A percentile compares a stretch with the other conserved stretches of the same genome.
These are phyloP conservation scores for Viridothelium virens DNA, from an alignment of 495 filamentous ascomycete species.

Conservation along the genomic window DNA sequence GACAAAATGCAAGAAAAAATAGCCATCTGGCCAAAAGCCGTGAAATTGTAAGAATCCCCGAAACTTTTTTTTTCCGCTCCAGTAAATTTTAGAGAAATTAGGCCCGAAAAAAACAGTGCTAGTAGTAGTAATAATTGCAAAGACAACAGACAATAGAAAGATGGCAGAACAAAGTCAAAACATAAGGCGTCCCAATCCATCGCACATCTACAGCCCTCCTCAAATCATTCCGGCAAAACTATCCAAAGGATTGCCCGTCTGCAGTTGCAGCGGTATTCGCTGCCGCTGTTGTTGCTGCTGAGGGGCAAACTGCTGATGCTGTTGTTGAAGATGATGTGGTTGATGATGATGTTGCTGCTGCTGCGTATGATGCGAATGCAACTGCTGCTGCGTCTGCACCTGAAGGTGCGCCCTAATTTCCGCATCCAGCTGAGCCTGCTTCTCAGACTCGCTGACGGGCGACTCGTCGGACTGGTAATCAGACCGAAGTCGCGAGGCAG, in stretches of 20 bases:
- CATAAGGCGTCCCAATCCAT: neutral
- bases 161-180: neutral
- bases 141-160: neutral
- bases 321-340: no score
- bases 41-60: neutral
- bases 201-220: neutral
- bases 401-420: neutral
- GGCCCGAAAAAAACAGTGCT: neutral
- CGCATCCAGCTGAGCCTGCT: conserved; percentile 4
- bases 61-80: conserved; percentile 1
- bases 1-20: no score
- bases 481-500: conserved; percentile 16
- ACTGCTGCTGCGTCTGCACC: neutral
- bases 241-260: neutral
- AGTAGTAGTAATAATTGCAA: neutral
- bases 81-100: neutral
- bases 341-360: no score
- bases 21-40: neutral
- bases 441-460: conserved; percentile 9
- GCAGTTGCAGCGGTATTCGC: no score
- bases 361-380: no score
- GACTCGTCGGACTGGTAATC: neutral
- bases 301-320: no score
- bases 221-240: conserved; percentile 11
- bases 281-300: no score